A percentile compares a stretch with the other conserved stretches of the same genome.
phyloP scores from a whole-genome alignment of 164 flowering plant genomes.

The Paratinospora sagittata region DNA sequence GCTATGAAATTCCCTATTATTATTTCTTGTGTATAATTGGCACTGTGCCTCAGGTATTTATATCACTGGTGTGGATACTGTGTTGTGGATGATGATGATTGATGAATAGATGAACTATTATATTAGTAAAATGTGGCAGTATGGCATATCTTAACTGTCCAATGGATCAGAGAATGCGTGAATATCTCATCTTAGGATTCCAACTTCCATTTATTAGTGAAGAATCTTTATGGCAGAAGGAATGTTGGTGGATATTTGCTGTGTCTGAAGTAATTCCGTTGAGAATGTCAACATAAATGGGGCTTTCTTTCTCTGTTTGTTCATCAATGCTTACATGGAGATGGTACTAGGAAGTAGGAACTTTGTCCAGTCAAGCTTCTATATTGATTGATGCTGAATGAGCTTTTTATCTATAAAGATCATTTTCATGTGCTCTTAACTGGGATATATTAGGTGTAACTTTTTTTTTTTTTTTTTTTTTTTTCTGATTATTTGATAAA shows the following conservation, averaged over 20 bases:
- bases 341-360: constrained; percentile 17
- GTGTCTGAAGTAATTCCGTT: constrained; percentile 8
- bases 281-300: not conserved
- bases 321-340: constrained; percentile 11
- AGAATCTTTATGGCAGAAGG: constrained; percentile 5
- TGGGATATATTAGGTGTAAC: constrained; percentile 8
- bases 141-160: not conserved
- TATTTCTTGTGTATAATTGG: not conserved
- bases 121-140: constrained; percentile 4
- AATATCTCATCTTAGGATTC: not conserved
- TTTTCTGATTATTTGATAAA: not conserved
- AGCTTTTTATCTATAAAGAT: constrained; percentile 9
- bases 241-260: not conserved
- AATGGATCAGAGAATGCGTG: not conserved
- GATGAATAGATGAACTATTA: not conserved
- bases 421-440: constrained; percentile 17
- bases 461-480: no score
- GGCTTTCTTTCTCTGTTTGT: not conserved
- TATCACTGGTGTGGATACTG: not conserved
- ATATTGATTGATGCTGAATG: constrained; percentile 12
- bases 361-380: constrained; percentile 8
- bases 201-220: constrained; percentile 7
- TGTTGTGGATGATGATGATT: not conserved
- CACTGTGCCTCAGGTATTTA: not conserved
- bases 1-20: not conserved